Conservation (phyloP, 495 filamentous ascomycete genomes). For the Penicillium bialowiezense region DNA sequence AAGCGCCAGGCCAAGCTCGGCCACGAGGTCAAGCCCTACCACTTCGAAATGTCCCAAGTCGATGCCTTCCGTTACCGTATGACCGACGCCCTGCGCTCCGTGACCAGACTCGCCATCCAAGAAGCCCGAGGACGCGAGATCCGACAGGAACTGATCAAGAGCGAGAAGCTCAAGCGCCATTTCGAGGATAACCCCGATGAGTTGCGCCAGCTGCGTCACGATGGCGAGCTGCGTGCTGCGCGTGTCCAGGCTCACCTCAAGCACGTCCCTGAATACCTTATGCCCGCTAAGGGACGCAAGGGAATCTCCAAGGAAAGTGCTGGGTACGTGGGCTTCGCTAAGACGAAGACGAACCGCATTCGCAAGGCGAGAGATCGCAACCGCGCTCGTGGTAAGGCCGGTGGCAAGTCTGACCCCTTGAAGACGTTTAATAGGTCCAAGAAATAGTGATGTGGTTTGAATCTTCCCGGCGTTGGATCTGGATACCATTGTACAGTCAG, state of each 20-base stretch:
- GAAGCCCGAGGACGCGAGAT: slow-evolving; percentile 88
- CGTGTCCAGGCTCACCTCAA: slow-evolving; percentile 85
- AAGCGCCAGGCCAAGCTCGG: slow-evolving; percentile 69
- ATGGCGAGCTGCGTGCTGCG: slow-evolving; percentile 77
- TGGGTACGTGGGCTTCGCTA: slow-evolving; percentile 74
- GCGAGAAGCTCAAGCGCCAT: slow-evolving; percentile 88
- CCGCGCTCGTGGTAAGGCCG: slow-evolving; percentile 49
- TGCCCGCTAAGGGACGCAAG: slow-evolving; percentile 75
- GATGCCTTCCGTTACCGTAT: slow-evolving; percentile 94
- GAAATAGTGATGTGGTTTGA: slow-evolving; percentile 22
- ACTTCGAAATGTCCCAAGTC: slow-evolving; percentile 91
- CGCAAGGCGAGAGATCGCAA: slow-evolving; percentile 67
- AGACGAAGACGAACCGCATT: slow-evolving; percentile 68
- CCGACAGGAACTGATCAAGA: slow-evolving; percentile 82
- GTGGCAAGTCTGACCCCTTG: slow-evolving; percentile 72
- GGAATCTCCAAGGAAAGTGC: slow-evolving; percentile 58
- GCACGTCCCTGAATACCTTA: slow-evolving; percentile 91
- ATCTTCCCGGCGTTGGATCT: slow-evolving; percentile 13
- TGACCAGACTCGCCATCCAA: slow-evolving; percentile 79
- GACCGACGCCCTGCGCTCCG: slow-evolving; percentile 78
- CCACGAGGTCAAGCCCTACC: slow-evolving; percentile 79
- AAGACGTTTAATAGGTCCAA: slow-evolving; percentile 72
- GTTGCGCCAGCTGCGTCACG: slow-evolving; percentile 81
- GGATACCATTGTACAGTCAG: slow-evolving; percentile 34
- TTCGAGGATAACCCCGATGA: slow-evolving; percentile 97